Conservation (phyloP, 2,329 filamentous ascomycete genomes). For the Rutstroemia sp. region DNA sequence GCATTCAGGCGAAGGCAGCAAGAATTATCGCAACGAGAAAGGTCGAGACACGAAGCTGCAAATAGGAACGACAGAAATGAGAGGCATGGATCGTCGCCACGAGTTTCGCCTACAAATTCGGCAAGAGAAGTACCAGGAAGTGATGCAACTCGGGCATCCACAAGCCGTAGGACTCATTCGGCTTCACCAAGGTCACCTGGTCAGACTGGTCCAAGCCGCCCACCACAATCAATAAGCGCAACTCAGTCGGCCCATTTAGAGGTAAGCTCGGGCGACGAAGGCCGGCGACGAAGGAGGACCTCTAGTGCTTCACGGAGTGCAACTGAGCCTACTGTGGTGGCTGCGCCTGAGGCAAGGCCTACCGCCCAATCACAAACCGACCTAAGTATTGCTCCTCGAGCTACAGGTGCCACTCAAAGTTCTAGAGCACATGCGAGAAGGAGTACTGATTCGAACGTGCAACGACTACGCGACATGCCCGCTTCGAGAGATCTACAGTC, state of each 20-base stretch:
- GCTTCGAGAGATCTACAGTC: conserved; percentile 5
- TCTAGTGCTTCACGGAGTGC: conserved; percentile 48
- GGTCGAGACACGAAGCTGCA: conserved; percentile 41
- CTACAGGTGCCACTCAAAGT: conserved; percentile 11
- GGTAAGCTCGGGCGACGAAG: conserved; percentile 40
- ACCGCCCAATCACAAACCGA: conserved; percentile 60
- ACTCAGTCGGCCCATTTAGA: conserved; percentile 41
- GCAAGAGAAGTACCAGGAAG: conserved; percentile 23
- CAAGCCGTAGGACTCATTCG: conserved; percentile 34
- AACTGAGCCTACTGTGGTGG: conserved; percentile 40
- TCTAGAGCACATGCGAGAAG: conserved; percentile 23
- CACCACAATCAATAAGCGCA: conserved; percentile 38
- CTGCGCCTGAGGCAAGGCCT: conserved; percentile 37
- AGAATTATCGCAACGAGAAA: conserved; percentile 51
- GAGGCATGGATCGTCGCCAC: conserved; percentile 25
- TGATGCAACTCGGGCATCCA: conserved; percentile 17
- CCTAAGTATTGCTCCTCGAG: conserved; percentile 38
- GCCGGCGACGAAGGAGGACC: conserved; percentile 40
- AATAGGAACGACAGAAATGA: conserved; percentile 31
- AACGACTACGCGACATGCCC: conserved; percentile 17
- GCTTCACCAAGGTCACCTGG: conserved; percentile 40
- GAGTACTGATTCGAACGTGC: conserved; percentile 24
- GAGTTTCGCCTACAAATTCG: conserved; percentile 20
- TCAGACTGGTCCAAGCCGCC: conserved; percentile 41
- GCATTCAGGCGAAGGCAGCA: conserved; percentile 74